A percentile compares a stretch with the other conserved stretches of the same genome.
These are phyloP conservation scores for Yamadazyma atmosphaerica DNA, from an alignment of 1,139 yeast genomes.

Conservation along the genomic window DNA sequence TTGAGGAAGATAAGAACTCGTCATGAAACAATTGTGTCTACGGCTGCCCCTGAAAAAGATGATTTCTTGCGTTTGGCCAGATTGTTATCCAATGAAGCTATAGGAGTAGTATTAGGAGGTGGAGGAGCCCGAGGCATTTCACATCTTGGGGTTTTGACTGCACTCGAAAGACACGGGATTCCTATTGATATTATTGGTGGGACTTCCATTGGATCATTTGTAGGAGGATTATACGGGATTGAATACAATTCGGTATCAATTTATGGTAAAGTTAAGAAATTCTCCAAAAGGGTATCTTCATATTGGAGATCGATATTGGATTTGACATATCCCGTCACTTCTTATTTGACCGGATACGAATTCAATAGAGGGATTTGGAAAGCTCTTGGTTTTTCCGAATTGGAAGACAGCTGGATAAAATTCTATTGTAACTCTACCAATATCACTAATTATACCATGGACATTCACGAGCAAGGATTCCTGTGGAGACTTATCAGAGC, in stretches of 20 bases:
- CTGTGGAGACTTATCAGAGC: slow-evolving; percentile 97
- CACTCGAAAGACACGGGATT: slow-evolving; percentile 89
- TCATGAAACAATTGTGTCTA: slow-evolving; percentile 8
- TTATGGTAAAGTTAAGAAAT: slow-evolving; percentile 85
- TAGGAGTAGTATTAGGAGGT: slow-evolving; percentile 93
- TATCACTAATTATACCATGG: slow-evolving; percentile 94
- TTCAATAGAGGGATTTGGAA: slow-evolving; percentile 97
- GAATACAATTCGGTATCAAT: slow-evolving; percentile 91
- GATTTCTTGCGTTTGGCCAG: slow-evolving; percentile 91
- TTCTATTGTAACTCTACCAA: slow-evolving; percentile 94
- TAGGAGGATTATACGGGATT: slow-evolving; percentile 91
- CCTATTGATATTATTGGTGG: slow-evolving; percentile 96
- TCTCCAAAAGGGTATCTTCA: slow-evolving; percentile 79
- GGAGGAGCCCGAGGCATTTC: slow-evolving; percentile 97
- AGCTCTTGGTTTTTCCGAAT: slow-evolving; percentile 85
- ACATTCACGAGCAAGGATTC: slow-evolving; percentile 85
- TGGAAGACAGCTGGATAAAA: slow-evolving; percentile 94
- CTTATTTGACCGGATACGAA: slow-evolving; percentile 96
- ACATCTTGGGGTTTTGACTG: slow-evolving; percentile 89
- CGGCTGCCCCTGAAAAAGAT: slow-evolving; percentile 56
- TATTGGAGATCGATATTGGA: slow-evolving; percentile 84
- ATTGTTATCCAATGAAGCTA: slow-evolving; percentile 86
- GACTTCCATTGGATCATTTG: slow-evolving; percentile 93
- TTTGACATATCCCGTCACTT: slow-evolving; percentile 88
- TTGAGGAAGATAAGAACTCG: slow-evolving; percentile 4